Conservation (phyloP, 176 grass and related monocot genomes). For the Thinopyrum elongatum region DNA sequence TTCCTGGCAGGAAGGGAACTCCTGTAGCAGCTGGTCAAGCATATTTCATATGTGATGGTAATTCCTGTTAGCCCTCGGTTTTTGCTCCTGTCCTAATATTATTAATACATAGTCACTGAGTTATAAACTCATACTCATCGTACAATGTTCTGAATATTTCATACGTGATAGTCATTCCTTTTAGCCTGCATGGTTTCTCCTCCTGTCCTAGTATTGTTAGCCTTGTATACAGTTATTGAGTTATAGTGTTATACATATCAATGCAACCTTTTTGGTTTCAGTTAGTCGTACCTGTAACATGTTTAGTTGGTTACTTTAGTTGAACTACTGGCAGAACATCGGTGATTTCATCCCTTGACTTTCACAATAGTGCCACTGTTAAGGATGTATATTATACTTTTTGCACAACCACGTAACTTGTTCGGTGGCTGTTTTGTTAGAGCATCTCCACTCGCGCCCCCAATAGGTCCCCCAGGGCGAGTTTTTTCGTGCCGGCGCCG, state of each 20-base stretch:
- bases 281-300: not conserved
- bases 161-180: slow-evolving; percentile 72
- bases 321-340: not conserved
- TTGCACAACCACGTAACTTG: not conserved
- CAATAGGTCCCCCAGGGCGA: no score
- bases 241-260: not conserved
- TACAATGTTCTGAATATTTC: slow-evolving; percentile 46
- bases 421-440: not conserved
- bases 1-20: slow-evolving; percentile 63
- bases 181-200: not conserved
- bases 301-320: not conserved
- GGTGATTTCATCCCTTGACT: not conserved
- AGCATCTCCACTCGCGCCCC: no score
- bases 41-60: slow-evolving; percentile 98
- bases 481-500: no score
- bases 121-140: not conserved
- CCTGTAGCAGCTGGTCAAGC: slow-evolving; percentile 79
- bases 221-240: not conserved
- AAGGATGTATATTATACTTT: not conserved
- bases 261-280: not conserved
- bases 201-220: not conserved
- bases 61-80: slow-evolving; percentile 17
- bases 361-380: not conserved
- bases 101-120: not conserved
- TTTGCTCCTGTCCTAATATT: not conserved